Evolutionary conservation across 192 early-diverging fungal genomes (phyloP).

Genomic region (Backusella macrospora): DNA sequence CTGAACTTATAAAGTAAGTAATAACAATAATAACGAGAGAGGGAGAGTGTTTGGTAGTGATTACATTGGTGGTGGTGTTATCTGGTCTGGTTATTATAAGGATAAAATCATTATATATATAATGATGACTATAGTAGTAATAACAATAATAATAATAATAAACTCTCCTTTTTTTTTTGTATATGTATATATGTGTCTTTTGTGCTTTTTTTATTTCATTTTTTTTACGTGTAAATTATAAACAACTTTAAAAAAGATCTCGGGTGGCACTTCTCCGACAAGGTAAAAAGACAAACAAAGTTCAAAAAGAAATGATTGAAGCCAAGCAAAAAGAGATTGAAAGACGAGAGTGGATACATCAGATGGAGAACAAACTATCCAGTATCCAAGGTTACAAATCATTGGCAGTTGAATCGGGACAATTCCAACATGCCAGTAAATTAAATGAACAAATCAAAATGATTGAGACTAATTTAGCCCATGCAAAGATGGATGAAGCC

Average conservation of each 20-base stretch:
- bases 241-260: slow-evolving; percentile 7
- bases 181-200: too few species aligned
- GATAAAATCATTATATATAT: not conserved
- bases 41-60: too few species aligned
- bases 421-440: not conserved
- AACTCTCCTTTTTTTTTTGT: too few species aligned
- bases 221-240: too few species aligned
- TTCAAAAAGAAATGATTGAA: not conserved
- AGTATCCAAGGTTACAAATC: slow-evolving; percentile 8
- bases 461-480: not conserved
- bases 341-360: not conserved
- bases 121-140: not conserved
- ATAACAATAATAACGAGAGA: not conserved
- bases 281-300: too few species aligned
- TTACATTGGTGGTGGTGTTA: not conserved
- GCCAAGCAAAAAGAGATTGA: not conserved
- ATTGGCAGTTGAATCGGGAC: not conserved
- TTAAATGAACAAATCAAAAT: slow-evolving; percentile 13
- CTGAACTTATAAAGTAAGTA: slow-evolving; percentile 1
- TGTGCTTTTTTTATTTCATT: too few species aligned
- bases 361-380: not conserved
- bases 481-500: not conserved
- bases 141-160: not conserved
- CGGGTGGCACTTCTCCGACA: not conserved
- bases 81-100: not conserved